Percentiles rank a stretch among this genome's conserved stretches.
Evolutionary conservation across 73 alveolate species (phyloP).

Genomic region (Loxodes magnus): DNA sequence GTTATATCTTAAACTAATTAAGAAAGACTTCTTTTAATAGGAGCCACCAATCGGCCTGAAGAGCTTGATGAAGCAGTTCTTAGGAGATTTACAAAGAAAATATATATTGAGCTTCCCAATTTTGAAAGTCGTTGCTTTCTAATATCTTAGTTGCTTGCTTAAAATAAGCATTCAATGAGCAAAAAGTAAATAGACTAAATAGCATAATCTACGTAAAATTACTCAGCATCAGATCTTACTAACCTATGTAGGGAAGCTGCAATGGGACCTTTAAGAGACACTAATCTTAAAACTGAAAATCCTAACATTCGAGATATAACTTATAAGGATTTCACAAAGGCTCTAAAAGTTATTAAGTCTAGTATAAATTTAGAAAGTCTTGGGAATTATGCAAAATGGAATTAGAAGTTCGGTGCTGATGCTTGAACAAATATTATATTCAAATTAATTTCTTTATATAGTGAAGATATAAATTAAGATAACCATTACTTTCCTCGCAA

Average conservation of each 20-base stretch:
- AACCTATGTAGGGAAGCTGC: slow-evolving; percentile 63
- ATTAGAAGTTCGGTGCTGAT: slow-evolving; percentile 2
- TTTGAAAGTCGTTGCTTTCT: slow-evolving; percentile 72
- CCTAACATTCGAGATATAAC: slow-evolving; percentile 5
- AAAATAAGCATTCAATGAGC: slow-evolving; percentile 25
- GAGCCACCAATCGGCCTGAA: slow-evolving; percentile 93
- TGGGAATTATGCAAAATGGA: slow-evolving; percentile 1
- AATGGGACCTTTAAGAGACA: slow-evolving; percentile 40
- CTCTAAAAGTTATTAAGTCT: slow-evolving; percentile 4
- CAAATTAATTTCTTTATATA: no score
- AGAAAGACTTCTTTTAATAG: slow-evolving; percentile 60
- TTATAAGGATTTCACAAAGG: background rate
- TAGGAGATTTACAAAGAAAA: slow-evolving; percentile 71
- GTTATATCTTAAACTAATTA: slow-evolving; percentile 62
- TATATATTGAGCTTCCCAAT: slow-evolving; percentile 91
- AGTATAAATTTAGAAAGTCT: slow-evolving; percentile 1
- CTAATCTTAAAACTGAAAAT: slow-evolving; percentile 10
- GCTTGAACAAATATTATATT: background rate
- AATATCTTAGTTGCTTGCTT: slow-evolving; percentile 40
- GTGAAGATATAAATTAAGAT: no score
- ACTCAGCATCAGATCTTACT: slow-evolving; percentile 49
- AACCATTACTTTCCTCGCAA: no score
- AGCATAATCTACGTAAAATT: slow-evolving; percentile 35
- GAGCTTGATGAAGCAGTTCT: slow-evolving; percentile 88
- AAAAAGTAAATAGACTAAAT: slow-evolving; percentile 16